phyloP scores from a whole-genome alignment of 2,329 filamentous ascomycete species.

The Microsporum audouinii region DNA sequence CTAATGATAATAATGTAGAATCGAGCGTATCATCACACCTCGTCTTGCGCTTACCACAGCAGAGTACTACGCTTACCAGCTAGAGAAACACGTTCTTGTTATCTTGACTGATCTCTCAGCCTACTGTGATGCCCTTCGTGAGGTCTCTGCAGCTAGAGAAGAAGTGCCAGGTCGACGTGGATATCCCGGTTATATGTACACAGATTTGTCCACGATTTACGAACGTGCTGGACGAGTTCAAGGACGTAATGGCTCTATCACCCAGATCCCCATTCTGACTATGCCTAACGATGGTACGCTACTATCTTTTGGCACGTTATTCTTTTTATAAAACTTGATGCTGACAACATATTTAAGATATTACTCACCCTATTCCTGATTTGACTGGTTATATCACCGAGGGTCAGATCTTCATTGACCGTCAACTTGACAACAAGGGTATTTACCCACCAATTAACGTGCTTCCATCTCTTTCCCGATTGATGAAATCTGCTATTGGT shows the following conservation, averaged over 20 bases:
- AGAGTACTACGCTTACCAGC: conserved; percentile 99
- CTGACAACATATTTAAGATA: conserved; percentile 45
- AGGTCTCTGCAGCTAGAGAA: conserved; percentile 94
- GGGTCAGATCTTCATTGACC: conserved; percentile 96
- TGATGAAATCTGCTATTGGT: conserved; percentile 99
- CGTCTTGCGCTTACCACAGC: conserved; percentile 95
- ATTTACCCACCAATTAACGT: conserved; percentile 99
- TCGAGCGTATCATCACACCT: conserved; percentile 99
- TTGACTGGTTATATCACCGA: conserved; percentile 98
- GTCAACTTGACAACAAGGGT: conserved; percentile 87
- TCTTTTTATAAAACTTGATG: conserved; percentile 5
- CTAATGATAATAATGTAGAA: conserved; percentile 42
- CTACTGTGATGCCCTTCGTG: conserved; percentile 97
- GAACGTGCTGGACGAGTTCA: conserved; percentile 96
- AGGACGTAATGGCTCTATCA: conserved; percentile 95
- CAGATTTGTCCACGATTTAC: conserved; percentile 99
- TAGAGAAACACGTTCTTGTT: conserved; percentile 98
- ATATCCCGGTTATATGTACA: conserved; percentile 99
- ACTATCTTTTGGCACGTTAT: not conserved
- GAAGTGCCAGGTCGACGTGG: conserved; percentile 98
- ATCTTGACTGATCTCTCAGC: conserved; percentile 96
- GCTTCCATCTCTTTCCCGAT: conserved; percentile 88
- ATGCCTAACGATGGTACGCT: conserved; percentile 87
- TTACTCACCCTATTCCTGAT: conserved; percentile 97
- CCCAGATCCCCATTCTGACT: conserved; percentile 95